phyloP scores from a whole-genome alignment of 2,329 filamentous ascomycete species.

The Fusarium sp. region DNA sequence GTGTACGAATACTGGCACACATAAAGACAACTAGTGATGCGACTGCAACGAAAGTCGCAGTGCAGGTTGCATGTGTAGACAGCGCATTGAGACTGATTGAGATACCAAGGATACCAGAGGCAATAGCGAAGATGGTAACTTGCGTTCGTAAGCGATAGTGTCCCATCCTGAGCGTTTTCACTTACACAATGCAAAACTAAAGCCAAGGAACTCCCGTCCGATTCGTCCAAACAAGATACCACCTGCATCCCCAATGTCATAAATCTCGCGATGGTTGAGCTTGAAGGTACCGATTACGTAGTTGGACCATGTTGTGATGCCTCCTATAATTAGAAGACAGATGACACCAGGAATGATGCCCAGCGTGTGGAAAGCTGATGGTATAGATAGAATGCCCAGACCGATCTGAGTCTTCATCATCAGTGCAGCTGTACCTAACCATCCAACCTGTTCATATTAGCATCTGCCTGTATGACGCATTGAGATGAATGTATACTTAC shows the following conservation, averaged over 20 bases:
- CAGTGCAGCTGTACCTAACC: constrained; percentile 57
- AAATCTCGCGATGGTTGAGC: constrained; percentile 61
- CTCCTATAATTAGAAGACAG: constrained; percentile 54
- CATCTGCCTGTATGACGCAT: too few species aligned
- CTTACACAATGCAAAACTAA: constrained; percentile 52
- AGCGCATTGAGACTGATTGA: constrained; percentile 56
- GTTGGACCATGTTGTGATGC: constrained; percentile 61
- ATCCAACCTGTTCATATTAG: constrained; percentile 52
- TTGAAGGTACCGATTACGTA: constrained; percentile 65
- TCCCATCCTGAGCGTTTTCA: neutral
- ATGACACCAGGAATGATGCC: constrained; percentile 62
- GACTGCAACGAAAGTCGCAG: constrained; percentile 54
- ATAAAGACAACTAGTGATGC: constrained; percentile 46
- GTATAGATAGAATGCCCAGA: constrained; percentile 61
- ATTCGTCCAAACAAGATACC: constrained; percentile 60
- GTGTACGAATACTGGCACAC: constrained; percentile 50
- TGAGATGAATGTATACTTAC: constrained; percentile 22
- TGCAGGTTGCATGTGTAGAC: constrained; percentile 54
- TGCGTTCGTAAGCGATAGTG: neutral
- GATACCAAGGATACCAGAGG: constrained; percentile 42
- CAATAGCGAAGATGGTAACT: constrained; percentile 25
- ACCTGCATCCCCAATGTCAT: constrained; percentile 66
- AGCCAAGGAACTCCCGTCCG: constrained; percentile 57
- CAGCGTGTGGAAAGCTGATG: constrained; percentile 57
- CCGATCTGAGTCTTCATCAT: constrained; percentile 63